Evolutionary conservation across 2,329 filamentous ascomycete genomes (phyloP), one percentile per base, ranked within the genome.

Genomic region (Neospermospora avenae): DNA sequence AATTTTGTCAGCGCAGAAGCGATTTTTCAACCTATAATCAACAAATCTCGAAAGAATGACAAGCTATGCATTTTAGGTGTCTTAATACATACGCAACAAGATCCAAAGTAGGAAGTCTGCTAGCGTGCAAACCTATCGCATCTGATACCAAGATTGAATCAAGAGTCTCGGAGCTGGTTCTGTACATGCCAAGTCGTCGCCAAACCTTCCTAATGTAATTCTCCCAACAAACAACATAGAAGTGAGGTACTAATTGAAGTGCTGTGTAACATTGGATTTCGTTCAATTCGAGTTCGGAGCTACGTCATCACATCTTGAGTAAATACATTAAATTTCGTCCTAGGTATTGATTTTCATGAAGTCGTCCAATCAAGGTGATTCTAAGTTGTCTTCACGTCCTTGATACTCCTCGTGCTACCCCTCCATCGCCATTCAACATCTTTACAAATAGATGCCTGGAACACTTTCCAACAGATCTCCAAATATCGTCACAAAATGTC

Each of bases 401-500:
- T 51, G 31, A 14, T 7, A 24, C 18, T 11, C n/a, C 13, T 35
- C 28, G 2, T 20, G 20, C 42, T 51, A 37, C 48, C 48, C 48
- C 48, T 35, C 48, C n/a, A 51, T 51, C 42, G 6, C 28, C 13
- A 16, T 8, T 25, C 42, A 22, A 45, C 28, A n/a, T 6, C 46
- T 20, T 35, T 28, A 34, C 31, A 24, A 51, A 35, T 28, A 51
- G 2, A 51, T 22, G 6, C 18, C n/a, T 18, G n/a, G 28, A 24
- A 45, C 3, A 45, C 42, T 18, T 5, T n/a, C 31, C n/a, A n/a
- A n/a, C n/a, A n/a, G n/a, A n/a, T n/a, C n/a, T n/a, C n/a, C 11
- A 10, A 31, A 31, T 10, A 6, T 31, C 5, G 11, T 31, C 28
- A 24, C 54, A 68, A 64, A 44, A 73, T 72, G 71, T 63, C 76